Evolutionary conservation across 371 early-diverging fungal species (phyloP), one percentile per base, ranked within the genome.

Genomic region (Mucor indicus): DNA sequence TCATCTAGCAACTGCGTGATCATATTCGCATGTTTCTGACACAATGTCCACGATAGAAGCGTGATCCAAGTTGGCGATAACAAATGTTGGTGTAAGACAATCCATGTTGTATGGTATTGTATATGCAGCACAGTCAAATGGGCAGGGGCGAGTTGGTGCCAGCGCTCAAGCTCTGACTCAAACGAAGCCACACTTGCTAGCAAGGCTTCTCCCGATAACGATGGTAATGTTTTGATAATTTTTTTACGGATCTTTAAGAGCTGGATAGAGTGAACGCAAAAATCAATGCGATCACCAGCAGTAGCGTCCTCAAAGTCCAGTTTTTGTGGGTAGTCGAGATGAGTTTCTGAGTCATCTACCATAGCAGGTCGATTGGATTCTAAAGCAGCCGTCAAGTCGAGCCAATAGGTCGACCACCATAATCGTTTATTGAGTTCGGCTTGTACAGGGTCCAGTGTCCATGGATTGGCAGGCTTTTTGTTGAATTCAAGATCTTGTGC

Each of bases 331-430:
- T 79, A 80, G 15, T 79, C 83, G 10, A 83, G 54, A 52, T 80
- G 69, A 42, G 80, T 80, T 23, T 83, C 83, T 22, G 74, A 66
- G 36, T 83, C 83, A 54, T 83, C 80, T 38, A 83, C 69, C 83
- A 76, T 76, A 4, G 71, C 68, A 6, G 77, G 69, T 36, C 77
- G 54, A 38, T 76, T 76, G 1, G 71, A 66, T 38, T 72, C 77
- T 12, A 76, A 39, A 4, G 77, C 70, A 19, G 77, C 70, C 43
- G 69, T 70, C 8, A 76, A 62, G 44, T 81, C 79, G 9, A 79
- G 64, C 70, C 79, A 79, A 45, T 81, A 81, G 33, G 77, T 75
- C 8, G 82, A 76, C 82, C 82, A 83, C 83, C 83, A 83, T 16
- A 83, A 55, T 4, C 77, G 71, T 47, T 80, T 80, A 41, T 75